These are phyloP conservation scores for Mucor indicus DNA, from an alignment of 371 early-diverging fungal genomes.

Conservation along the genomic window DNA sequence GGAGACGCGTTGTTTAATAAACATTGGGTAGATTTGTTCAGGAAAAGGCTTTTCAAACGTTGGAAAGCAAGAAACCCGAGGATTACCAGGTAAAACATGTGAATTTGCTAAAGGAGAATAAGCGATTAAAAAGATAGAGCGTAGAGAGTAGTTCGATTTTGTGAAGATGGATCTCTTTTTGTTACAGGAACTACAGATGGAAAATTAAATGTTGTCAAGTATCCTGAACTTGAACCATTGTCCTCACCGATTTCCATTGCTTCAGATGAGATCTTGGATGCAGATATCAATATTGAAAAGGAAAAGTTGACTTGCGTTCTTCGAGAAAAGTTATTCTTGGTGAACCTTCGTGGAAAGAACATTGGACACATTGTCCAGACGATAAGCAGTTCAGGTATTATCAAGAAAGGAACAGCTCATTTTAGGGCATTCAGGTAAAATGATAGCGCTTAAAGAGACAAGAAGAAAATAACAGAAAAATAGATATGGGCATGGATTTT, in stretches of 20 bases:
- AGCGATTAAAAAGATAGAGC: not conserved
- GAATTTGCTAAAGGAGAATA: not conserved
- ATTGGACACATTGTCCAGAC: conserved; percentile 56
- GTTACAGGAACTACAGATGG: conserved; percentile 71
- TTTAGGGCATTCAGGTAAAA: conserved; percentile 54
- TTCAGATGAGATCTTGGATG: conserved; percentile 56
- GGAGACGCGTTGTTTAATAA: not conserved
- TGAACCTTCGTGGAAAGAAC: conserved; percentile 46
- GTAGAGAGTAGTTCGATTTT: conserved; percentile 52
- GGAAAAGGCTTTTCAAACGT: conserved; percentile 32
- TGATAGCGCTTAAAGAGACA: no score
- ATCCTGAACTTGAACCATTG: conserved; percentile 37
- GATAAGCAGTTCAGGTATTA: conserved; percentile 45
- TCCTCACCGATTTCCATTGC: conserved; percentile 6
- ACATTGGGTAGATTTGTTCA: conserved; percentile 1
- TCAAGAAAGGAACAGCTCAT: conserved; percentile 43
- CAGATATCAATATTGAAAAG: conserved; percentile 57
- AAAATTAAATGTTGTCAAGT: conserved; percentile 51
- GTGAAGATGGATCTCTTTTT: conserved; percentile 52
- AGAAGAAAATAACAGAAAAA: not conserved
- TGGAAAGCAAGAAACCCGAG: conserved; percentile 39
- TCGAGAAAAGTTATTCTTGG: conserved; percentile 44
- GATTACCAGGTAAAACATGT: conserved; percentile 50
- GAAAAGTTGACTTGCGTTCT: conserved; percentile 48
- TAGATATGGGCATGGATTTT: conserved; percentile 51